These are phyloP conservation scores for Blastocystis sp. DNA, from an alignment of 352 stramenopile genomes.

Conservation along the genomic window DNA sequence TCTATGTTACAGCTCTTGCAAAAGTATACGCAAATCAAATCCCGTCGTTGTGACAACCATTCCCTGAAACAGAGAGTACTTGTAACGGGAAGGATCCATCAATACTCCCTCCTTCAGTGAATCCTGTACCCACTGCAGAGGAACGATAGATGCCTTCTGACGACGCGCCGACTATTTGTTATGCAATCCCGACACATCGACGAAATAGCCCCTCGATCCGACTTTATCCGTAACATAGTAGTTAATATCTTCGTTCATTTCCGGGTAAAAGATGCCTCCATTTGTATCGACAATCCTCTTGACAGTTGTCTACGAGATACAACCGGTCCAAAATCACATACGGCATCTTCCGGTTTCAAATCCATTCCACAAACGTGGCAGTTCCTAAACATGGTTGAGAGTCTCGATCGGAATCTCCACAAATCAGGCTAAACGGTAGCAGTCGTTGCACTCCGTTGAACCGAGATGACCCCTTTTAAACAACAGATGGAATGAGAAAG, in stretches of 20 bases:
- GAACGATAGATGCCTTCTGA: neutral
- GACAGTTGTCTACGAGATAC: neutral
- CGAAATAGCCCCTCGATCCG: conserved; percentile 7
- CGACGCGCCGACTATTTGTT: neutral
- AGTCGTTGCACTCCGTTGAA: too few relatives aligned
- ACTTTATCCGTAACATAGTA: conserved; percentile 18
- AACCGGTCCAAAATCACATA: neutral
- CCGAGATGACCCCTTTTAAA: too few relatives aligned
- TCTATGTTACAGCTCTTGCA: neutral
- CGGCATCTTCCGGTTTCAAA: neutral
- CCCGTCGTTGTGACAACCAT: conserved; percentile 42
- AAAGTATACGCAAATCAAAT: conserved; percentile 13
- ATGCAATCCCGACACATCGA: neutral
- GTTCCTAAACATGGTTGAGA: neutral
- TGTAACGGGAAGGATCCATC: neutral
- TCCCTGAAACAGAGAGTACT: conserved; percentile 21
- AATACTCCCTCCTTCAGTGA: neutral
- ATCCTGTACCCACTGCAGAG: conserved; percentile 22
- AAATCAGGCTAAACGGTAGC: too few relatives aligned
- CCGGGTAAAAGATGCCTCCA: neutral
- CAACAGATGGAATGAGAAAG: too few relatives aligned
- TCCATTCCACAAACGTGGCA: conserved; percentile 21
- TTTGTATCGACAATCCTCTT: conserved; percentile 3
- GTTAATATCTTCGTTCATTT: neutral
- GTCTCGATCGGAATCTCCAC: too few relatives aligned